Evolutionary conservation across 2,329 filamentous ascomycete genomes (phyloP).

Genomic region (Aspergillus fumigatus): DNA sequence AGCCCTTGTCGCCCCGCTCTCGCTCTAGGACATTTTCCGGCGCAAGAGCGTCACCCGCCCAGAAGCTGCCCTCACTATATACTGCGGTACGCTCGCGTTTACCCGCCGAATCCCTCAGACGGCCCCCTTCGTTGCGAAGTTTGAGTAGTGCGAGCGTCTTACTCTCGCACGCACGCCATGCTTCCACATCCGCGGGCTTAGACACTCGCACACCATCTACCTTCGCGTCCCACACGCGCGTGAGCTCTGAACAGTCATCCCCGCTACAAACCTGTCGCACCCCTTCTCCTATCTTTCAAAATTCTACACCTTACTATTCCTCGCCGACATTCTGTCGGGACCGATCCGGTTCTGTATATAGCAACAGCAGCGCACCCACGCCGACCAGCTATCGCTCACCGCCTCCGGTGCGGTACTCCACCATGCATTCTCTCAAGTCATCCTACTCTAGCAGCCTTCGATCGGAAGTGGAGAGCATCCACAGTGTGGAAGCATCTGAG

Average conservation of each 20-base stretch:
- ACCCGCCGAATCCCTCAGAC: constrained; percentile 16
- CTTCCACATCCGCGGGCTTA: constrained; percentile 7
- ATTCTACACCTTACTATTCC: constrained; percentile 17
- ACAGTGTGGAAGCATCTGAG: constrained; percentile 8
- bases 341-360: constrained; percentile 20
- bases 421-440: constrained; percentile 23
- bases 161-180: constrained; percentile 13
- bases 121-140: constrained; percentile 24
- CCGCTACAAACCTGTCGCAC: constrained; percentile 12
- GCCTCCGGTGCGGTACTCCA: constrained; percentile 19
- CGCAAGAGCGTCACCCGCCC: constrained; percentile 19
- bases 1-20: constrained; percentile 14
- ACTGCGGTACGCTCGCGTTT: constrained; percentile 8
- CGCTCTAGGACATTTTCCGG: constrained; percentile 22
- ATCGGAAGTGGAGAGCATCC: constrained; percentile 21
- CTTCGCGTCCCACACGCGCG: constrained; percentile 16
- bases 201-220: constrained; percentile 13
- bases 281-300: constrained; percentile 14
- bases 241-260: constrained; percentile 12
- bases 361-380: constrained; percentile 17
- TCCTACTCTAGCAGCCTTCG: constrained; percentile 27
- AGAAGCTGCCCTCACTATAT: constrained; percentile 7
- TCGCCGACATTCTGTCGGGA: constrained; percentile 17
- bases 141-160: constrained; percentile 19
- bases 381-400: constrained; percentile 15